Evolutionary conservation across 495 filamentous ascomycete genomes (phyloP).

Genomic region (Elasticomyces elasticus): DNA sequence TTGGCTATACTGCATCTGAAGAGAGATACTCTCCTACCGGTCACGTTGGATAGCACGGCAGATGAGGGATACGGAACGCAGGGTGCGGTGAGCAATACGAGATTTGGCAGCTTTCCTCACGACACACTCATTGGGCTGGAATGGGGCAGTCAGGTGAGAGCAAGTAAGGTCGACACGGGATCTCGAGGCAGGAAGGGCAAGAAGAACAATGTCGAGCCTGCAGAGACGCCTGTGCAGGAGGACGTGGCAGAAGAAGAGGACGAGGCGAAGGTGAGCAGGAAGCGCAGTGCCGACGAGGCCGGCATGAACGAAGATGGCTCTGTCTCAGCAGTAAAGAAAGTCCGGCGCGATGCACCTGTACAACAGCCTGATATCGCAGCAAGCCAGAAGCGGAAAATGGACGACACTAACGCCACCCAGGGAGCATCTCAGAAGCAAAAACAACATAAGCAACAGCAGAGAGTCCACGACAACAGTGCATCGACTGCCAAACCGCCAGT

Average conservation of each 20-base stretch:
- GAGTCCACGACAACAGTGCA: conserved; percentile 2
- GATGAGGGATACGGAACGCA: conserved; percentile 51
- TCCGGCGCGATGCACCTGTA: background rate
- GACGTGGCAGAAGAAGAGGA: conserved; percentile 25
- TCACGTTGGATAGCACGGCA: conserved; percentile 10
- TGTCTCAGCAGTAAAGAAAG: conserved; percentile 16
- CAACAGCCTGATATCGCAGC: background rate
- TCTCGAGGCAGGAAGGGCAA: conserved; percentile 54
- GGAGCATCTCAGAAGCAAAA: conserved; percentile 13
- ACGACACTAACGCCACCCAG: conserved; percentile 1
- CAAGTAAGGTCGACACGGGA: conserved; percentile 82
- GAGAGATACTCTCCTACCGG: conserved; percentile 15
- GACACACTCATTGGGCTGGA: conserved; percentile 68
- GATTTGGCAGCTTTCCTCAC: conserved; percentile 92
- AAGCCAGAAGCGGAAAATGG: background rate
- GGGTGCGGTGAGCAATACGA: conserved; percentile 70
- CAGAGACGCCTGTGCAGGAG: conserved; percentile 26
- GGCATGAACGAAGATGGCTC: background rate
- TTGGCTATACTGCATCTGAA: conserved; percentile 24
- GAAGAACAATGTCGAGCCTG: conserved; percentile 15
- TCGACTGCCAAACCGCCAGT: conserved; percentile 30
- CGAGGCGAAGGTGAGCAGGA: conserved; percentile 5
- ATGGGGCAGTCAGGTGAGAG: conserved; percentile 85
- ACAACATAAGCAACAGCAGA: conserved; percentile 21
- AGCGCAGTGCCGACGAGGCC: conserved; percentile 13